Evolutionary conservation across 495 filamentous ascomycete genomes (phyloP), one percentile per base, ranked within the genome.

Genomic region (Tuber aestivum): DNA sequence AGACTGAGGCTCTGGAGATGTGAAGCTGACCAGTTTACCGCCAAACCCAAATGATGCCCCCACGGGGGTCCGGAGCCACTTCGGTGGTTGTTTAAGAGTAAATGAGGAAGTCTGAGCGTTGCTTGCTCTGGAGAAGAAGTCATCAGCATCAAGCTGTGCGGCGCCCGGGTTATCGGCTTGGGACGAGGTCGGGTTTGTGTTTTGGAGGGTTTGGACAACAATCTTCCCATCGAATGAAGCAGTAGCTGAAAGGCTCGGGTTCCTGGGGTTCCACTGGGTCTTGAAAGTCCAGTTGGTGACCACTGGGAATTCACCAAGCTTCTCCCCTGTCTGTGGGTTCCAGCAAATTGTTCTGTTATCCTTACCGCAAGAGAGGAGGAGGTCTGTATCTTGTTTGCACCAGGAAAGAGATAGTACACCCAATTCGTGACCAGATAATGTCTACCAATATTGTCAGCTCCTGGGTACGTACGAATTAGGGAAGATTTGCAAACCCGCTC

Each of bases 251-350:
- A 97, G 88, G 79, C 89, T 91, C 9, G 95, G 96, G 84, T 98
- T 96, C 79, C 92, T 89, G 32, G 96, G 95, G 84, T 97, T 94
- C 89, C 95, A 99, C 79, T 90, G 89, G 9, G 95, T 97, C 84
- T 94, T 90, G 87, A 98, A 99, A 2, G 94, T 97, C 95, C 96
- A 98, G 84, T 98, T 98, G 50, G 95, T 97, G 74, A 97, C 96
- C 78, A 97, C 92, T 20, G 95, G 93, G 84, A 97, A 97, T 85
- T 98, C 94, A 75, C 96, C 95, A 70, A 93, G 92, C 8, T 87
- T 85, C 81, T 93, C 89, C 69, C 94, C 94, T 8, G 91, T 96
- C 79, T 95, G 93, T 1, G 96, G 92, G 84, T 97, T 97, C 95
- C 96, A 99, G 76, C 94, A 92, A 73, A 98, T 88, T 1, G 94